phyloP scores from a whole-genome alignment of 179 eudicot species.

The Silene coronaria region DNA sequence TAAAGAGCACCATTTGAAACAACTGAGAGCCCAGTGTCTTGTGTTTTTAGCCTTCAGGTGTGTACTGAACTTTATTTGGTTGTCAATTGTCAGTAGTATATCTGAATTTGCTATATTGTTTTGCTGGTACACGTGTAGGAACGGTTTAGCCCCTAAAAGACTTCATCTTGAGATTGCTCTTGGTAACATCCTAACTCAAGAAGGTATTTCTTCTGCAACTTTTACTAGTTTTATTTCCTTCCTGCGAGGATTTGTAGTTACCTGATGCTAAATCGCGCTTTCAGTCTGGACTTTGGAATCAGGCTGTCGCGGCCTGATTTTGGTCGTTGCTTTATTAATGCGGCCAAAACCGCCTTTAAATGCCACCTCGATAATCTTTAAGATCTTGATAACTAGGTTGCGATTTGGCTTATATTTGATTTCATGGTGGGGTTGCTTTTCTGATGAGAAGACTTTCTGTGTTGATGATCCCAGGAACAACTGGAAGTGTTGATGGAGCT shows the following conservation, averaged over 20 bases:
- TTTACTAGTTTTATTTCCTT: background rate
- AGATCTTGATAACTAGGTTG: background rate
- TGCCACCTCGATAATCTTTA: background rate
- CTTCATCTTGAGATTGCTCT: slow-evolving; percentile 93
- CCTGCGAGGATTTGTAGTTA: background rate
- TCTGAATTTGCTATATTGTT: background rate
- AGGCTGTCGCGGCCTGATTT: too few species aligned
- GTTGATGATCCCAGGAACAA: slow-evolving; percentile 24
- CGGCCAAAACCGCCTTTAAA: background rate
- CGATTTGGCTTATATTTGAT: background rate
- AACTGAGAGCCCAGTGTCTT: slow-evolving; percentile 96
- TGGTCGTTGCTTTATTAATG: background rate
- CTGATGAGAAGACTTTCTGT: background rate
- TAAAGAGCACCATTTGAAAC: slow-evolving; percentile 90
- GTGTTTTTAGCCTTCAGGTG: slow-evolving; percentile 94
- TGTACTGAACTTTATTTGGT: slow-evolving; percentile 3
- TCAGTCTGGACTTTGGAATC: background rate
- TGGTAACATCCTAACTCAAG: slow-evolving; percentile 56
- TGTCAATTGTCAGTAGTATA: background rate
- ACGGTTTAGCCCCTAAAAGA: slow-evolving; percentile 76
- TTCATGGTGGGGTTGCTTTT: background rate
- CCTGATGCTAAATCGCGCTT: background rate
- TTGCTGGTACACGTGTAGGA: slow-evolving; percentile 34
- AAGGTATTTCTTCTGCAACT: slow-evolving; percentile 42
- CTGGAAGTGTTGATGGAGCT: slow-evolving; percentile 50